Base-by-base conservation (phyloP, 1,139 yeast genomes). In the Sugiyamaella japonica region DNA sequence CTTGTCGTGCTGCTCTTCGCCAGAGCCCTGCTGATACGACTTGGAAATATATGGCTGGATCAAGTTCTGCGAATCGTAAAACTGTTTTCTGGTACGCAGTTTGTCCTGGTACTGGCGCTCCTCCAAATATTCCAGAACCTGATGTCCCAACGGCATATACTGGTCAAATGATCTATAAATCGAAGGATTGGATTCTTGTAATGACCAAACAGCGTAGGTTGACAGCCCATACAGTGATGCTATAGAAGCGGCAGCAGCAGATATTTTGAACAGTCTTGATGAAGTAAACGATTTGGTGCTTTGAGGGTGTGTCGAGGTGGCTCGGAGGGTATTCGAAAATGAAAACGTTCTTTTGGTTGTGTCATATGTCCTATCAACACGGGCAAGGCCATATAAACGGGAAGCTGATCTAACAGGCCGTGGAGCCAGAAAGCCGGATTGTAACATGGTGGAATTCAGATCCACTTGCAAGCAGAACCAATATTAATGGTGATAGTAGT, bases 121-220 rank as follows among this genome's bases (percentile, higher is more conserved):
- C 55, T 67, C 70, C 6, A 66, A 42, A 20, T 50, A 54, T 47
- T 66, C 70, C 39, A 66, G 56, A 25, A 64, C 48, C 5, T 48
- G 52, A 10, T 54, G 57, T 6, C 63, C 66, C 20, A 62, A 49
- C 10, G 70, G 70, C 13, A 63, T 59, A 50, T 65, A 62, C 44
- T 55, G 52, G n/a, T 60, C 63, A 48, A 63, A 60, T n/a, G 52
- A 4, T 10, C 48, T 48, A 44, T 59, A 50, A 42, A 61, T 36
- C n/a, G 43, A 34, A 8, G 48, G 49, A n/a, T 38, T 15, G 12
- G 57, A 45, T 20, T 54, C 52, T 25, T 36, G 37, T 20, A 34
- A 37, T 8, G 48, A 31, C 49, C 49, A 38, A 1, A 44, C 48
- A 13, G 50, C 13, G 17, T 38, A 46, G 34, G 50, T 46, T 9